Evolutionary conservation across 345 rosid species (phyloP).

Genomic region (Eucalyptus sp.): DNA sequence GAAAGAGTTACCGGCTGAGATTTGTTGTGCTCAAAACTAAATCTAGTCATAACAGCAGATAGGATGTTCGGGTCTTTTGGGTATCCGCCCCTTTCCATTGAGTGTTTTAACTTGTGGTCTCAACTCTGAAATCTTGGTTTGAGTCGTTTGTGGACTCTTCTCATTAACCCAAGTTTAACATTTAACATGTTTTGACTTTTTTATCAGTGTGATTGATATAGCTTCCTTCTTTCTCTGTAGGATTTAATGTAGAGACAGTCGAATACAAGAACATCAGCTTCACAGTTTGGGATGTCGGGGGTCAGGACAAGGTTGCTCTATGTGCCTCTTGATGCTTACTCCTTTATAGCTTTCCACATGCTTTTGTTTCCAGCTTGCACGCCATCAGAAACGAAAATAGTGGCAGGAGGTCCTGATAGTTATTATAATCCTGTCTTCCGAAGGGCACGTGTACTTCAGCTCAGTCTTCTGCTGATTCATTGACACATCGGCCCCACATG

Average conservation of each 20-base stretch:
- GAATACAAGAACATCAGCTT: slow-evolving; percentile 92
- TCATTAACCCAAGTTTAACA: not conserved
- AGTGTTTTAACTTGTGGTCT: not conserved
- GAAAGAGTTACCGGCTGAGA: not conserved
- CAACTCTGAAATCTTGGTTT: not conserved
- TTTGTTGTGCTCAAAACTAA: not conserved
- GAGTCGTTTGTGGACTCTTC: not conserved
- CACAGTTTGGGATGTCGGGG: slow-evolving; percentile 92
- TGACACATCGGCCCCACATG: not conserved
- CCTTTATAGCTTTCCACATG: not conserved
- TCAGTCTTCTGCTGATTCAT: not conserved
- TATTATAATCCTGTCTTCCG: not conserved
- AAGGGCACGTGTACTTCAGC: not conserved
- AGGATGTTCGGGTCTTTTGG: not conserved
- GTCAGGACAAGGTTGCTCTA: slow-evolving; percentile 70
- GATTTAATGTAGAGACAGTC: slow-evolving; percentile 89
- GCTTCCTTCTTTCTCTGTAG: slow-evolving; percentile 15
- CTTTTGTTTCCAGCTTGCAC: not conserved
- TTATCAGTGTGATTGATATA: not conserved
- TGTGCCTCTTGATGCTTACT: not conserved
- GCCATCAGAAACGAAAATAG: not conserved
- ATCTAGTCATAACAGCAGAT: not conserved
- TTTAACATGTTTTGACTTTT: not conserved
- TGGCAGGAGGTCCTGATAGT: not conserved
- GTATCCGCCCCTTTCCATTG: not conserved